A percentile compares a stretch with the other conserved stretches of the same genome.
phyloP scores from a whole-genome alignment of 176 grass and related monocot species.

The Alopecurus myosuroides region DNA sequence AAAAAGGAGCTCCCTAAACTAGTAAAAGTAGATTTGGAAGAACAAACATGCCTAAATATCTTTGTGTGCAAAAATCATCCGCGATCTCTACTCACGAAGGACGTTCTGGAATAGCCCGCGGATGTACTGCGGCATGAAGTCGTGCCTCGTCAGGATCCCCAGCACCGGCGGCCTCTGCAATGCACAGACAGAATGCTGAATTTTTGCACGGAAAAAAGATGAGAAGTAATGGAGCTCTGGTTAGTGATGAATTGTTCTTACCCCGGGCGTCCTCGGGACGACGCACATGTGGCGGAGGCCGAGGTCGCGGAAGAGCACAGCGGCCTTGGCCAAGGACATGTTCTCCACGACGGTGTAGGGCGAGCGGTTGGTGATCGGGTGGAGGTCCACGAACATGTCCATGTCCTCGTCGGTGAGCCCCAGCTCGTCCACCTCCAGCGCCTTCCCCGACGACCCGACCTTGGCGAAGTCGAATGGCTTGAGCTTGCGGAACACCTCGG shows the following conservation, averaged over 20 bases:
- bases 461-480: slow-evolving; percentile 64
- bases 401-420: slow-evolving; percentile 48
- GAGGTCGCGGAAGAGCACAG: slow-evolving; percentile 57
- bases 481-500: slow-evolving; percentile 45
- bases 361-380: slow-evolving; percentile 59
- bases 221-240: background rate
- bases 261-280: slow-evolving; percentile 56
- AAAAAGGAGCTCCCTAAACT: background rate
- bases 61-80: background rate
- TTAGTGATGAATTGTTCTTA: background rate
- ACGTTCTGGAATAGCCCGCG: slow-evolving; percentile 30
- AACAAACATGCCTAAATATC: background rate
- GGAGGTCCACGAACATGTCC: slow-evolving; percentile 69
- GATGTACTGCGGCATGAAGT: slow-evolving; percentile 70
- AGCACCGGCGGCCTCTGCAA: slow-evolving; percentile 53
- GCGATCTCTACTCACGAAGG: slow-evolving; percentile 4
- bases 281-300: slow-evolving; percentile 65
- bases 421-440: slow-evolving; percentile 44
- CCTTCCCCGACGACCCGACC: slow-evolving; percentile 52
- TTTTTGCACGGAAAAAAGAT: background rate
- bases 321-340: slow-evolving; percentile 68
- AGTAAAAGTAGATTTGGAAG: background rate
- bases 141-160: slow-evolving; percentile 58
- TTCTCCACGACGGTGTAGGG: slow-evolving; percentile 62
- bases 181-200: background rate